Evolutionary conservation across 2,329 filamentous ascomycete species (phyloP), one percentile per base, ranked within the genome.

Genomic region (Xylariaceae sp.): DNA sequence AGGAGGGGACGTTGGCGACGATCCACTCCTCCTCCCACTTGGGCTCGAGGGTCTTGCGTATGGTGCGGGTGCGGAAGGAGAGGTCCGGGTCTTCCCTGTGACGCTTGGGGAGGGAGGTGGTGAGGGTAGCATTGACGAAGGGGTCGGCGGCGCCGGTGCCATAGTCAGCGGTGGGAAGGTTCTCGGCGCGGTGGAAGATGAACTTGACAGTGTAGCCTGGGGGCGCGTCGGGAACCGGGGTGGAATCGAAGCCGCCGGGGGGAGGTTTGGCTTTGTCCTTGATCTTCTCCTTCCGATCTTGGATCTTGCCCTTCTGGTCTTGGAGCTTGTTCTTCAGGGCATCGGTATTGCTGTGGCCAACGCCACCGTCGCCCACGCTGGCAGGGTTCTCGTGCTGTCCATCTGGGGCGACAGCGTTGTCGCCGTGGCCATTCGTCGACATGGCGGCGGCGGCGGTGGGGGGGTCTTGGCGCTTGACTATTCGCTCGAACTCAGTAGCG

Each of bases 41-140:
- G 0, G 92, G 91, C 56, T 91, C 79, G 1, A 81, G 84, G 33
- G 77, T 83, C 54, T 77, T 79, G 46, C 86, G 80, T 25, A 91
- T 68, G 0, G 92, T 96, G 1, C 76, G 80, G 0, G 89, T 95
- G 37, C 92, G 82, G 62, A 87, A 79, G 19, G 73, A 74, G 23
- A 95, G 69, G 19, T 81, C 76, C 0, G 90, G 86, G 60, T 96
- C 90, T 61, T 95, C 88, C 64, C 92, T 92, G 68, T 95, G 89
- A 27, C 89, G 74, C 55, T 79, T 83, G 0, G 82, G 82, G n/a
- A 89, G 69, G 16, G 75, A 71, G 2, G 86, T 83, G 25, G 75
- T 82, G 47, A 96, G 71, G n/a, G 88, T 86, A 25, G 88, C 88
- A 12, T 80, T 69, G 32, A 95, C 72, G 62, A 83, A 97, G 0